These are phyloP conservation scores for Citropsis articulata DNA, from an alignment of 345 rosid species.

Conservation along the genomic window DNA sequence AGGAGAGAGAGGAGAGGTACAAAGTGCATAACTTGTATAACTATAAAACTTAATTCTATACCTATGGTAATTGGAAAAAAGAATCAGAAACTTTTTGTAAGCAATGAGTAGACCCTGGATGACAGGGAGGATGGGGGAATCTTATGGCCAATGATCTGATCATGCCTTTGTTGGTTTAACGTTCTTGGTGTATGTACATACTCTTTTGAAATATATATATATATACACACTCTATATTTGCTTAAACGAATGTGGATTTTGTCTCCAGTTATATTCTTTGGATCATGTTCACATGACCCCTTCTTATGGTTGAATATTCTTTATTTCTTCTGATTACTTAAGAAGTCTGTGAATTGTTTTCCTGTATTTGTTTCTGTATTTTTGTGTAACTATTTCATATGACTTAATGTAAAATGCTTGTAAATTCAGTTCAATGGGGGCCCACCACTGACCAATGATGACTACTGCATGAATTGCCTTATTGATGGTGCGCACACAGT, in stretches of 20 bases:
- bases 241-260: background rate
- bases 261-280: background rate
- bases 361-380: background rate
- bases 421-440: constrained; percentile 68
- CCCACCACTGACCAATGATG: constrained; percentile 63
- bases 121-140: background rate
- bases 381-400: constrained; percentile 22
- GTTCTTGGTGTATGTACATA: background rate
- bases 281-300: background rate
- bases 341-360: background rate
- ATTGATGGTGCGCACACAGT: constrained; percentile 60
- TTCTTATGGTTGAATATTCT: background rate
- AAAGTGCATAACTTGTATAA: too few species aligned
- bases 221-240: too few species aligned
- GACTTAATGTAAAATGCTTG: constrained; percentile 12
- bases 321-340: background rate
- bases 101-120: background rate
- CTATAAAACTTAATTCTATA: background rate
- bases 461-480: constrained; percentile 80
- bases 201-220: background rate
- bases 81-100: background rate
- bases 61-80: background rate
- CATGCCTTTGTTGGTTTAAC: background rate
- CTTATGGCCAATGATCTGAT: background rate
- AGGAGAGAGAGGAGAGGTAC: background rate